These are phyloP conservation scores for Sporothrix protearum DNA, from an alignment of 2,329 filamentous ascomycete species.

Conservation along the genomic window DNA sequence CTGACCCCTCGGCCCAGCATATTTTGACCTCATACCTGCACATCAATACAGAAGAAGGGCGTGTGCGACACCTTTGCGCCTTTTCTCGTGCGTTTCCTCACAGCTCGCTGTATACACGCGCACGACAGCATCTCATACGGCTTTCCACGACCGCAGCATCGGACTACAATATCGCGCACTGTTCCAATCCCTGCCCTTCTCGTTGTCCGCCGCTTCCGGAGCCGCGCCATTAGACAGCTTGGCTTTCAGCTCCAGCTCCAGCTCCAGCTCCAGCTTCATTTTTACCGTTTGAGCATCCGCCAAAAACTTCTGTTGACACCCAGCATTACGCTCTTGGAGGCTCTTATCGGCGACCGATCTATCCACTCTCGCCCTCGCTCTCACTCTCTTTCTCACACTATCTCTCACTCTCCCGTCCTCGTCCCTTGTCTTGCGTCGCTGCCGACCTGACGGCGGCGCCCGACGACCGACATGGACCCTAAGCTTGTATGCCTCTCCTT, in stretches of 20 bases:
- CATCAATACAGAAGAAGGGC: background rate
- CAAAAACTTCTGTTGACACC: background rate
- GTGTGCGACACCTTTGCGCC: background rate
- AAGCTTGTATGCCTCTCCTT: constrained; percentile 27
- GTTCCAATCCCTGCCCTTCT: constrained; percentile 6
- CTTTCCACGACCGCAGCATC: background rate
- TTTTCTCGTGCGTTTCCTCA: background rate
- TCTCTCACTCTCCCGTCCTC: background rate
- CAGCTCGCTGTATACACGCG: background rate
- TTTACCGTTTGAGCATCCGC: background rate
- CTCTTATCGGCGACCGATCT: background rate
- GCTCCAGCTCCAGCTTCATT: background rate
- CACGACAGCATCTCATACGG: background rate
- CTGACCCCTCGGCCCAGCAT: constrained; percentile 8
- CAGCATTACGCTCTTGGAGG: background rate
- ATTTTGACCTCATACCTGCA: background rate
- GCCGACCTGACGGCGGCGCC: constrained; percentile 20
- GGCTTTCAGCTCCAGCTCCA: background rate
- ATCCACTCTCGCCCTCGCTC: background rate
- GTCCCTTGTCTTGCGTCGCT: background rate
- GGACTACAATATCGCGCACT: background rate
- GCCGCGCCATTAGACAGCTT: background rate
- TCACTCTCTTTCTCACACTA: too few species aligned
- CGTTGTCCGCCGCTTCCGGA: constrained; percentile 14
- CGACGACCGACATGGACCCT: constrained; percentile 29